Evolutionary conservation across 179 eudicot species (phyloP), one percentile per base, ranked within the genome.

Genomic region (Spinacia oleracea): DNA sequence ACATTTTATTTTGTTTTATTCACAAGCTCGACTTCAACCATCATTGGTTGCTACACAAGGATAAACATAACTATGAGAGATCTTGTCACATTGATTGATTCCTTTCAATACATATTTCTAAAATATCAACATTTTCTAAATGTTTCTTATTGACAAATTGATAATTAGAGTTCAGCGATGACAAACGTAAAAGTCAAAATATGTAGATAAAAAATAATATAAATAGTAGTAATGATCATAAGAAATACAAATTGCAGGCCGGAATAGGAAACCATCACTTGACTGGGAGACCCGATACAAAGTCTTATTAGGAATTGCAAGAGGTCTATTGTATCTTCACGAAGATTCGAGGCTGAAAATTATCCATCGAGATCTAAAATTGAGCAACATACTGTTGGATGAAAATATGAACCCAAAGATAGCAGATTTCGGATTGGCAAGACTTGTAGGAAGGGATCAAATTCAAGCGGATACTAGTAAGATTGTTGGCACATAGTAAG

Each of bases 401-500:
- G 56, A 51, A 51, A 51, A 51, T 20, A 51, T 51, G 56, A 51
- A 18, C 21, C 56, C 56, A 51, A 51, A 51, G 0, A 51, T 51
- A 51, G 12, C 56, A 14, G 56, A 51, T 18, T 51, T 51, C 16
- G 56, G 56, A 10, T 51, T 18, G 56, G 56, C 56, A 51, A 51
- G 56, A 43, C 73, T 84, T 8, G 79, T 85, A 56, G 81, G 78
- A 18, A 72, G 32, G 29, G 82, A 73, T 58, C 72, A 88, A 80
- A 67, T 62, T 70, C 83, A 74, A 62, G 78, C 40, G 29, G 72
- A 58, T 34, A 84, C 80, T 16, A 77, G 18, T 1, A 84, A 69
- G 59, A 82, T 84, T 40, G 86, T 69, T 21, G 89, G 89, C 50
- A 86, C 89, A 27, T 77, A 68, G 90, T 88, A 84, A 80, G 86